Conservation (phyloP, 2,329 filamentous ascomycete genomes). For the Fusarium phyllophilum region DNA sequence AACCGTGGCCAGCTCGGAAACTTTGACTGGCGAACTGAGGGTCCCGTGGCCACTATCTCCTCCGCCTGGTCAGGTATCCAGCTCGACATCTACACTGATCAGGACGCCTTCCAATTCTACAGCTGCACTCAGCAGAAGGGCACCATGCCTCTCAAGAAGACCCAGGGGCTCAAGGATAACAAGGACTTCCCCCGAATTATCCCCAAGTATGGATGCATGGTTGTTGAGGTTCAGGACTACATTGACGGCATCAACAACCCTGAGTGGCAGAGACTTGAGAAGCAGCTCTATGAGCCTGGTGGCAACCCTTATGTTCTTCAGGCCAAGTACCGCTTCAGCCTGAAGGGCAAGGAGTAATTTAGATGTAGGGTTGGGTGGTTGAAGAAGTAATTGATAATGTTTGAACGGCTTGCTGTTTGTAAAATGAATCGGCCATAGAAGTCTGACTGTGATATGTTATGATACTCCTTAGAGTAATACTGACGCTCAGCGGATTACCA, state of each 20-base stretch:
- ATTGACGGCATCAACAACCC: conserved; percentile 95
- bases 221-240: conserved; percentile 92
- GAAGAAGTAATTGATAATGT: neutral
- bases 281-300: conserved; percentile 69
- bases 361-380: accelerated
- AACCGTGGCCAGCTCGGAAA: conserved; percentile 67
- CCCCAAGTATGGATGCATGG: conserved; percentile 83
- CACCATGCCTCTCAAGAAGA: conserved; percentile 72
- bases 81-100: conserved; percentile 83
- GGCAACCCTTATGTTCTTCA: conserved; percentile 70
- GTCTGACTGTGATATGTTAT: neutral
- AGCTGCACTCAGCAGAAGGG: conserved; percentile 83
- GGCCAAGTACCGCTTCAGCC: conserved; percentile 69
- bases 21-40: conserved; percentile 71
- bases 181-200: conserved; percentile 69
- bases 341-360: conserved; percentile 48
- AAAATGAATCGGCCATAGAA: neutral
- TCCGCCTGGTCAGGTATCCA: conserved; percentile 84
- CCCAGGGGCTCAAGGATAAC: conserved; percentile 71
- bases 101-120: conserved; percentile 90
- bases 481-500: neutral
- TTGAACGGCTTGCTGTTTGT: neutral
- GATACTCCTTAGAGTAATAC: neutral
- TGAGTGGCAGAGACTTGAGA: conserved; percentile 77
- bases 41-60: conserved; percentile 73